A percentile compares a stretch with the other conserved stretches of the same genome.
These are phyloP conservation scores for Phaeolepiota aurea DNA, from an alignment of 768 basidiomycete genomes.

Conservation along the genomic window DNA sequence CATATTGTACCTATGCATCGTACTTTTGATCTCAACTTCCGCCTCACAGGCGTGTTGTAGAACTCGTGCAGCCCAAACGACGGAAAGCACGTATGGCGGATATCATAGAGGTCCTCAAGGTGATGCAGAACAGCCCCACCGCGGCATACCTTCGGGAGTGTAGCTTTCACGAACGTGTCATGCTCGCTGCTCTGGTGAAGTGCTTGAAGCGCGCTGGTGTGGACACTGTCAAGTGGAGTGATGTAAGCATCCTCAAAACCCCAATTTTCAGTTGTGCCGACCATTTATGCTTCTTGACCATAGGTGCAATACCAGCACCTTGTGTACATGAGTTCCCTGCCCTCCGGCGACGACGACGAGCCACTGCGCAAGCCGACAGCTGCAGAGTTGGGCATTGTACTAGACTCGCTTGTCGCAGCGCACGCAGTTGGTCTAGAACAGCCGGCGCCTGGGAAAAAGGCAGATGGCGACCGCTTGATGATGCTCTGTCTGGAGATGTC, in stretches of 20 bases:
- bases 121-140: constrained; percentile 88
- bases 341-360: constrained; percentile 43
- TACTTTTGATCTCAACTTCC: too few species aligned
- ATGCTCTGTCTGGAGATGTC: constrained; percentile 76
- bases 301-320: constrained; percentile 74
- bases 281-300: constrained; percentile 3
- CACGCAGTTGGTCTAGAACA: constrained; percentile 73
- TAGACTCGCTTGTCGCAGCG: constrained; percentile 71
- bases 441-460: constrained; percentile 45
- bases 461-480: constrained; percentile 58
- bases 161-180: constrained; percentile 81
- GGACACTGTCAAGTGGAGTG: constrained; percentile 80
- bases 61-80: constrained; percentile 50
- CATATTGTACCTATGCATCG: too few species aligned
- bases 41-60: constrained; percentile 63
- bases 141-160: constrained; percentile 76
- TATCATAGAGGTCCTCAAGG: constrained; percentile 69
- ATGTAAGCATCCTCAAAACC: constrained; percentile 36
- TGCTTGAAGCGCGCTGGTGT: constrained; percentile 80
- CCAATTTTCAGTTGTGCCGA: neutral
- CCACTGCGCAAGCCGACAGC: constrained; percentile 48
- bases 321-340: constrained; percentile 58
- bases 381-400: constrained; percentile 58
- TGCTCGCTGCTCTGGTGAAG: constrained; percentile 78
- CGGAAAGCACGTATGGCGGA: constrained; percentile 59